Base-by-base conservation (phyloP, 306 rosid species). In the Inga oerstediana region DNA sequence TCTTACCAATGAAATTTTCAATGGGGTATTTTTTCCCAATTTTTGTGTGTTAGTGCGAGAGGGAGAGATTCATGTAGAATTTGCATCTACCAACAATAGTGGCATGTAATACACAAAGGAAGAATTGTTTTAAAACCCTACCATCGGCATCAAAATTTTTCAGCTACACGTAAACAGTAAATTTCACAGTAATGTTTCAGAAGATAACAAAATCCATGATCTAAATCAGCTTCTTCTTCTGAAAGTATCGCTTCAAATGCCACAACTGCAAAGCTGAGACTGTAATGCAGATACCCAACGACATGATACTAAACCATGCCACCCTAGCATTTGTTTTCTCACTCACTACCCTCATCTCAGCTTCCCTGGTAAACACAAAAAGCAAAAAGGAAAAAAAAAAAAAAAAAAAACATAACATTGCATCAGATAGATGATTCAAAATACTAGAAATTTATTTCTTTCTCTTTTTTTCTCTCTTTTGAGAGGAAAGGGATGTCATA, bases 221-320 rank as follows among this genome's bases (percentile, higher is more conserved):
- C 92, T 88, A 92, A 72, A 94, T 92, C 61, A 96, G 94, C 91
- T 94, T 96, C 97, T 92, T 96, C 97, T 94, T 96, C 78, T 85
- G 94, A 88, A 96, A 96, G 87, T 87, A 96, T 74, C 90, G 88
- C 92, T 94, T 94, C 93, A 94, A 82, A 88, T 91, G 87, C 97
- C 90, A 94, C 77, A 96, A 44, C 75, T 96, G 99, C 66, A 96
- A 49, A 78, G 79, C 68, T 32, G 98, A 93, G 88, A 90, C 99
- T 46, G 80, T 75, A 59, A 96, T 90, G 90, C 98, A 96, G 65
- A 93, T 58, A 35, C 90, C 92, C 80, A 96, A 84, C 8, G 99
- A 93, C 91, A 92, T 78, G 71, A 94, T 49, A 85, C 99, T 87
- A 75, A 75, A 90, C 98, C 91, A 87, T 16, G 94, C 97, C 88